phyloP scores from a whole-genome alignment of 306 rosid species.

The Rosa persica region DNA sequence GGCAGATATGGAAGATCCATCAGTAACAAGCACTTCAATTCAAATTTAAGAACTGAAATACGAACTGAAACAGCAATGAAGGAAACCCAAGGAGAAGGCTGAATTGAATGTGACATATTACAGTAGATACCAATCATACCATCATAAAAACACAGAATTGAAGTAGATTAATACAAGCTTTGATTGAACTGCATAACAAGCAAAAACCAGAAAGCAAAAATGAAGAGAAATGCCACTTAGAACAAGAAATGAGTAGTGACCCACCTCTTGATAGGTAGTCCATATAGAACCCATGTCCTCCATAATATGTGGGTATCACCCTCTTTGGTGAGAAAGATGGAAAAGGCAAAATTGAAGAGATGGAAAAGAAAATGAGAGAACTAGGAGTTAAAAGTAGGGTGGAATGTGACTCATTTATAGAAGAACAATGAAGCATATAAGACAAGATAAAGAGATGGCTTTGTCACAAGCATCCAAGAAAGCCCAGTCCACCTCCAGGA shows the following conservation, averaged over 20 bases:
- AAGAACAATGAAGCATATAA: constrained; percentile 28
- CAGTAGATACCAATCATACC: too few species aligned
- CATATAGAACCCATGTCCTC: constrained; percentile 50
- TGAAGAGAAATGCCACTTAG: background rate
- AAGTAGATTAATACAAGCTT: background rate
- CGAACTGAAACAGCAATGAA: constrained; percentile 17
- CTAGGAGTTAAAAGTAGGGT: constrained; percentile 28
- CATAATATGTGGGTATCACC: constrained; percentile 33
- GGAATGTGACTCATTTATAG: constrained; percentile 44
- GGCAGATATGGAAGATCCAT: constrained; percentile 6
- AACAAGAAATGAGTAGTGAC: constrained; percentile 27
- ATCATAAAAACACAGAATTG: constrained; percentile 8
- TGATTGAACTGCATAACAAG: constrained; percentile 20
- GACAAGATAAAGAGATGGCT: constrained; percentile 33
- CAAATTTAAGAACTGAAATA: constrained; percentile 4
- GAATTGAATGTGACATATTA: constrained; percentile 7
- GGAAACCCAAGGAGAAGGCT: constrained; percentile 17
- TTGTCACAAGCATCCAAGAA: constrained; percentile 33
- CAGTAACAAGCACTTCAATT: constrained; percentile 15
- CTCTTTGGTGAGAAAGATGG: constrained; percentile 8
- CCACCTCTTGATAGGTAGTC: constrained; percentile 57
- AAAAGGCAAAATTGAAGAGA: background rate
- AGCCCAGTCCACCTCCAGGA: constrained; percentile 32
- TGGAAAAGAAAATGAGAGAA: constrained; percentile 7
- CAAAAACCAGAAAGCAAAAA: constrained; percentile 11